Evolutionary conservation across 2,329 filamentous ascomycete genomes (phyloP), one percentile per base, ranked within the genome.

Genomic region (Hortaea werneckii): DNA sequence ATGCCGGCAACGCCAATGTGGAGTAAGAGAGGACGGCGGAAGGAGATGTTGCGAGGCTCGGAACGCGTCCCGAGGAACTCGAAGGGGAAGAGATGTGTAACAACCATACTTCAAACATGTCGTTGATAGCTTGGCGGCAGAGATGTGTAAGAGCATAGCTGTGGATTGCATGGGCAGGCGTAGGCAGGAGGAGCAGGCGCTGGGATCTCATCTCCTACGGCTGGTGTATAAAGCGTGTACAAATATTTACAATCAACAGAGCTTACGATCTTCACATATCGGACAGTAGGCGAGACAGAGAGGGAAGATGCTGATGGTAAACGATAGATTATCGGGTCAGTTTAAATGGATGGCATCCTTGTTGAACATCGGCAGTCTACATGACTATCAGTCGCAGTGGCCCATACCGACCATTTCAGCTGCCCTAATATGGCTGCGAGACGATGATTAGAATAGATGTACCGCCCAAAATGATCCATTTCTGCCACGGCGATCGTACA

Each of bases 1-100:
- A 55, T 43, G 52, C 56, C 44, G 54, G 54, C 41, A 53, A 57
- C 43, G 52, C 49, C 29, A 58, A 42, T 29, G 58, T 63, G 46
- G 60, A 63, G 53, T 63, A 60, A 20, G 37, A 39, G 32, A 39
- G 37, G 10, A 20, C 10, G 20, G 20, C 8, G 13, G 37, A n/a
- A 39, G 37, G 20, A n/a, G 32, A 35, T 35, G 32, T n/a, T 9
- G 4, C 32, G n/a, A n/a, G 32, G 32, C 32, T 35, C 9, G 32
- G 32, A 35, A n/a, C 8, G n/a, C 9, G n/a, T 9, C 2, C 8
- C 32, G 32, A n/a, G 9, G 32, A 3, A 35, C 9, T 35, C 9
- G 8, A n/a, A 9, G 32, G 32, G 32, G 9, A 35, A 35, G 32
- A 35, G n/a, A n/a, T n/a, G 32, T 9, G n/a, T n/a, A n/a, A 35